phyloP scores from a whole-genome alignment of 768 basidiomycete species.

The Amyloporia xantha region DNA sequence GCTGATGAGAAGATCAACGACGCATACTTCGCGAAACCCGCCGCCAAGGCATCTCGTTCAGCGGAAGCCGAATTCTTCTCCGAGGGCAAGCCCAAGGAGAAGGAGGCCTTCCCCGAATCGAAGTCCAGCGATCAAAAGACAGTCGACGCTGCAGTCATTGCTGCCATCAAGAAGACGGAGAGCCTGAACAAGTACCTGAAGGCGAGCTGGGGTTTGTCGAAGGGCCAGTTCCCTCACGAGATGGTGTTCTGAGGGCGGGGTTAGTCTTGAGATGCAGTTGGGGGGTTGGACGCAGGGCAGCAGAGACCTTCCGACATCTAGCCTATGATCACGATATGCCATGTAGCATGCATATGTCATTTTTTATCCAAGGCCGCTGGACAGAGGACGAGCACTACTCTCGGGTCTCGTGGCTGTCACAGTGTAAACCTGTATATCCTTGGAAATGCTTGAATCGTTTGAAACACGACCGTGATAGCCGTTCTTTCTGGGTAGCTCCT shows the following conservation, averaged over 20 bases:
- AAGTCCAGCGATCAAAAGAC: slow-evolving; percentile 90
- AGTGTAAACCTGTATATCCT: too few species aligned
- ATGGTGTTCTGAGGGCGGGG: slow-evolving; percentile 62
- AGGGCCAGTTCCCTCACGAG: slow-evolving; percentile 96
- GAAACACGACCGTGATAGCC: too few species aligned
- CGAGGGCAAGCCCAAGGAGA: slow-evolving; percentile 87
- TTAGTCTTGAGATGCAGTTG: slow-evolving; percentile 3
- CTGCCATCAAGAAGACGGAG: slow-evolving; percentile 85
- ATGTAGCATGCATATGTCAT: slow-evolving; percentile 30
- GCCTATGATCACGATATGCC: slow-evolving; percentile 33
- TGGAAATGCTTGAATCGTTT: too few species aligned
- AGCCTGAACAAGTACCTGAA: slow-evolving; percentile 90
- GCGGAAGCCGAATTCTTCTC: slow-evolving; percentile 98
- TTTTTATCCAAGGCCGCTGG: background rate
- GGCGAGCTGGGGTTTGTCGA: slow-evolving; percentile 88
- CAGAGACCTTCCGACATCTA: slow-evolving; percentile 12
- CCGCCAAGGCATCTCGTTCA: slow-evolving; percentile 60
- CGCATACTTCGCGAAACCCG: slow-evolving; percentile 83
- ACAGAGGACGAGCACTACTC: background rate
- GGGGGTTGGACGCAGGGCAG: slow-evolving; percentile 8
- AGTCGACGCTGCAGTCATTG: slow-evolving; percentile 71
- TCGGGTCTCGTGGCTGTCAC: too few species aligned
- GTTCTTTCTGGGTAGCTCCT: too few species aligned
- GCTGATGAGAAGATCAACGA: slow-evolving; percentile 89
- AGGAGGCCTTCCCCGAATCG: slow-evolving; percentile 78